Base-by-base conservation (phyloP, 148 eudicot species). In the Spergularia marina region DNA sequence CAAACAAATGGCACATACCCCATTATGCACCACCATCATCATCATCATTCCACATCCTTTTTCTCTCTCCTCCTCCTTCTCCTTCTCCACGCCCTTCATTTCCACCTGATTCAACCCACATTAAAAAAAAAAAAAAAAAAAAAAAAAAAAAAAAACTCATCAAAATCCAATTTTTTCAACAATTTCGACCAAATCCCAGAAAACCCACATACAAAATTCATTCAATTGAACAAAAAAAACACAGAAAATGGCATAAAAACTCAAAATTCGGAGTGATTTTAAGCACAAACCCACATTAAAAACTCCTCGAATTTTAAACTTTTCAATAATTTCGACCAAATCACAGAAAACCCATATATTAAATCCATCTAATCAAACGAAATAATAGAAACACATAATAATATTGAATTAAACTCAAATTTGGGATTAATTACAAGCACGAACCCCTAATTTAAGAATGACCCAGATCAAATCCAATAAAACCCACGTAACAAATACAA, bases 1-100 rank as follows among this genome's bases (percentile, higher is more conserved):
- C 86, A 92, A 89, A 84, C 99, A 95, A 23, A 89, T 95, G 5
- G 98, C 97, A 82, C 98, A 92, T 15, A 83, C 60, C 9, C 99
- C 92, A 64, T 89, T 84, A 84, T 85, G 87, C 77, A 77, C 77
- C 74, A 72, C 85, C 59, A 73, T 76, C 18, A 47, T 57, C 25
- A 49, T 62, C 57, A 44, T 69, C 21, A 58, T 55, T 56, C 54
- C 49, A 23, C 21, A 53, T 69, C 14, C 72, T 36, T 71, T 36
- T 53, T 76, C 80, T 23, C 34, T 78, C 59, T 71, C 76, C 40
- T 69, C 79, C 68, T 11, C 41, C 53, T 51, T 60, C 60, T 25
- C 60, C 16, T 70, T 16, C 58, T 71, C 74, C 49, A 74, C 52
- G 51, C 65, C 77, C 85, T 80, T 73, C 85, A 83, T 60, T 75